Conservation (phyloP, 2,329 filamentous ascomycete genomes). For the Trichoderma gracile region DNA sequence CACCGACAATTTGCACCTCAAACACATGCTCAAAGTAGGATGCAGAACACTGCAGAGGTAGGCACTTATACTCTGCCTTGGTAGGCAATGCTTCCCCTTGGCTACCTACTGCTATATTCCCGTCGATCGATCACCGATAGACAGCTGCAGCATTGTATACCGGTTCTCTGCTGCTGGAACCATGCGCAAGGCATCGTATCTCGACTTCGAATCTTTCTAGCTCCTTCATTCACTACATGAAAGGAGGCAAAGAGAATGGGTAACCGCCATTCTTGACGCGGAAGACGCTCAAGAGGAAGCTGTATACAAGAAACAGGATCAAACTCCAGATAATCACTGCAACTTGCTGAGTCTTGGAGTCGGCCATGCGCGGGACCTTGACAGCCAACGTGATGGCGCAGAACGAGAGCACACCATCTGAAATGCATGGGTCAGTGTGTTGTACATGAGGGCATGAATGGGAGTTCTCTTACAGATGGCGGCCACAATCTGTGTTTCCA, state of each 20-base stretch:
- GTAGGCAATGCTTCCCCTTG: not conserved
- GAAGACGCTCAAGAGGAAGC: slow-evolving; percentile 92
- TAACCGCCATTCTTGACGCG: slow-evolving; percentile 93
- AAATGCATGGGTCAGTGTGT: slow-evolving; percentile 39
- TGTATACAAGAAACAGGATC: slow-evolving; percentile 81
- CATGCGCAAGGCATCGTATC: not conserved
- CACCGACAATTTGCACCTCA: too few relatives aligned
- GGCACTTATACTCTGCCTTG: not conserved
- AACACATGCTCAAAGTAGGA: not conserved
- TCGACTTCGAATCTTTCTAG: not conserved
- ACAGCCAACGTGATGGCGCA: slow-evolving; percentile 86
- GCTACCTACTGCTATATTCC: not conserved
- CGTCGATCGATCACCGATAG: not conserved
- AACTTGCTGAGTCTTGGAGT: slow-evolving; percentile 75
- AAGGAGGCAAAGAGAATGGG: slow-evolving; percentile 90
- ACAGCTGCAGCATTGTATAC: not conserved
- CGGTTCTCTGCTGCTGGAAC: not conserved
- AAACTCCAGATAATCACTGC: slow-evolving; percentile 78
- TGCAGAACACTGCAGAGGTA: not conserved
- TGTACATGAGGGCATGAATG: not conserved
- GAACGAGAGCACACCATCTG: slow-evolving; percentile 75
- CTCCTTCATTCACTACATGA: slow-evolving; percentile 52
- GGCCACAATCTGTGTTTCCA: slow-evolving; percentile 94
- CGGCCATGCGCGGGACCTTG: slow-evolving; percentile 86
- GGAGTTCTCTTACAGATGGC: slow-evolving; percentile 74